Base-by-base conservation (phyloP, 1,284 basidiomycete genomes). In the Leucoagaricus sp. region DNA sequence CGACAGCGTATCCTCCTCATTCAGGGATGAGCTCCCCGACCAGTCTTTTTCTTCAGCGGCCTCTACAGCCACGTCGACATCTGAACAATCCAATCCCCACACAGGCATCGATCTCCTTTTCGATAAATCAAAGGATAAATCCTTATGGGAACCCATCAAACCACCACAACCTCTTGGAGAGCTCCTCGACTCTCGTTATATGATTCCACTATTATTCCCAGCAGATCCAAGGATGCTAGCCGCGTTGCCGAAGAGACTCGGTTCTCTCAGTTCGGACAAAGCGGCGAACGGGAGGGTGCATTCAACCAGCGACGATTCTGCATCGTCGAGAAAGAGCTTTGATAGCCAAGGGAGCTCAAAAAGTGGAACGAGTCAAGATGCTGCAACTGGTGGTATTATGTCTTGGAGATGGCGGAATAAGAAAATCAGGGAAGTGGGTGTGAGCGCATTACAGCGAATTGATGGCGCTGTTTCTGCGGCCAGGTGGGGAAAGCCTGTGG, bases 131-230 rank as follows among this genome's bases (percentile, higher is more conserved):
- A 77, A 80, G 29, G 84, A 87, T 29, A 81, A 85, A 45, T 79
- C 84, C 0, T 72, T 80, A 6, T 96, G 93, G 87, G 83, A 86
- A 56, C 91, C 94, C 13, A 78, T 83, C 0, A 81, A 82, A 55
- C 82, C 89, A 25, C 90, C 93, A 0, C 89, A 92, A 66, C 87
- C 86, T 19, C 78, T 94, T 2, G 93, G 93, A 46, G 94, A 97
- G 70, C 75, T 96, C 17, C 75, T 97, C 57, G 94, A 98, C 70
- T 93, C 91, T 21, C 82, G 94, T 58, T 85, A 92, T 69, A 98
- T 98, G 94, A 82, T 98, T 12, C 94, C 93, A 0, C 80, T 98
- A 49, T 78, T 87, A 15, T 83, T 97, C 46, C 95, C 95, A 3
- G 85, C 85, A 3, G 85, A 93, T 64, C 87, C 89, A 28, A 82